Base-by-base conservation (phyloP, 176 grass and related monocot genomes). In the Cenchrus americanus region DNA sequence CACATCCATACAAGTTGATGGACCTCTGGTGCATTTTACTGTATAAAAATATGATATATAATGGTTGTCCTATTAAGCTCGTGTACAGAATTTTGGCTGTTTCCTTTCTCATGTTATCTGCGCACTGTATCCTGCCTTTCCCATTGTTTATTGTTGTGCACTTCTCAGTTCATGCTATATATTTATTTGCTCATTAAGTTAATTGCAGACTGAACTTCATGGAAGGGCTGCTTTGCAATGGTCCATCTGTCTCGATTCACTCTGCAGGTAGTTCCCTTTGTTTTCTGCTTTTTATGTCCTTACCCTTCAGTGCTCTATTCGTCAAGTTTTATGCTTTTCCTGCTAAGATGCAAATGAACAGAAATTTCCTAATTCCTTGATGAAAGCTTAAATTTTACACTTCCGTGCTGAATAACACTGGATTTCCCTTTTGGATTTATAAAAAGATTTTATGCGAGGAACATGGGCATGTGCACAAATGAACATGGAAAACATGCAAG, bases 191-290 rank as follows among this genome's bases (percentile, higher is more conserved):
- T 94, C 75, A 73, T 61, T 77, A 72, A 82, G 14, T 88, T 76
- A 17, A 68, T 23, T 78, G 80, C 80, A 98, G 93, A 93, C 89
- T 88, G 91, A 95, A 82, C 87, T 98, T 75, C 95, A 98, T 73
- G 95, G 95, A 88, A 88, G 78, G 80, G 95, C 92, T 68, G 95
- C 92, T 67, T 88, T 98, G 82, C 92, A 98, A 65, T 95, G 88
- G 84, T 87, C 95, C 18, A 84, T 95, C 44, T 95, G 95, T 91
- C 91, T 93, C 49, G 95, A 98, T 95, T 97, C 95, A 84, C 90
- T 97, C 62, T 85, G 89, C 82, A 95, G 90, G 95, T 94, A 89
- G 19, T 23, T 19, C 34, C 34, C 40, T 71, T 85, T 76, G 80
- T 55, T 75, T 15, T 21, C 7, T 48, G 10, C 47, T 32, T 37